Evolutionary conservation across 202 grass and related monocot species (phyloP).

Genomic region (Carex sylvatica): DNA sequence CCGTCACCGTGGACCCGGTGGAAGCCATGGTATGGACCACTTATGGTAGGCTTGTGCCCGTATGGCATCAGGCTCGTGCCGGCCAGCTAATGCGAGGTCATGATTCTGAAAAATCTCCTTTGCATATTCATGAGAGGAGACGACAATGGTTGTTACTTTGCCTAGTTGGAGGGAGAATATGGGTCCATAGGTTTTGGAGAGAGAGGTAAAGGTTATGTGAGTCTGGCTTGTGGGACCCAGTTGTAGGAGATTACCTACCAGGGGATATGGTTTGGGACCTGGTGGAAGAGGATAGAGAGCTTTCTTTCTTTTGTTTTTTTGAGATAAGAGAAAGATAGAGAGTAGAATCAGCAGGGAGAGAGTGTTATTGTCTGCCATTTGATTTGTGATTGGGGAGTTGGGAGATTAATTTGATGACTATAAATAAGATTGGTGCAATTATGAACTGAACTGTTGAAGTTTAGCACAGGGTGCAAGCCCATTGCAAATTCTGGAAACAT

Average conservation of each 20-base stretch:
- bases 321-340: conserved; percentile 21
- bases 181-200: conserved; percentile 34
- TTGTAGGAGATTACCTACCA: conserved; percentile 40
- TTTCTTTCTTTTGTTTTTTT: not conserved
- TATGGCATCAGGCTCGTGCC: conserved; percentile 26
- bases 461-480: no score
- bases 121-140: conserved; percentile 39
- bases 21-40: not conserved
- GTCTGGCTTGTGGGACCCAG: conserved; percentile 24
- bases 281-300: conserved; percentile 27
- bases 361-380: conserved; percentile 30
- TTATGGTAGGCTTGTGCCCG: not conserved
- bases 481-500: no score
- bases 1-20: no score
- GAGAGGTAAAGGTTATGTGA: conserved; percentile 36
- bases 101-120: conserved; percentile 41
- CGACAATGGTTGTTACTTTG: conserved; percentile 41
- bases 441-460: no score
- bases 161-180: conserved; percentile 51
- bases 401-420: not conserved
- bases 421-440: no score
- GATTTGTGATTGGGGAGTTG: not conserved
- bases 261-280: conserved; percentile 33
- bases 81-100: conserved; percentile 26
- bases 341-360: not conserved